Base-by-base conservation (phyloP, 2,329 filamentous ascomycete genomes). In the Nemania bipapillata region DNA sequence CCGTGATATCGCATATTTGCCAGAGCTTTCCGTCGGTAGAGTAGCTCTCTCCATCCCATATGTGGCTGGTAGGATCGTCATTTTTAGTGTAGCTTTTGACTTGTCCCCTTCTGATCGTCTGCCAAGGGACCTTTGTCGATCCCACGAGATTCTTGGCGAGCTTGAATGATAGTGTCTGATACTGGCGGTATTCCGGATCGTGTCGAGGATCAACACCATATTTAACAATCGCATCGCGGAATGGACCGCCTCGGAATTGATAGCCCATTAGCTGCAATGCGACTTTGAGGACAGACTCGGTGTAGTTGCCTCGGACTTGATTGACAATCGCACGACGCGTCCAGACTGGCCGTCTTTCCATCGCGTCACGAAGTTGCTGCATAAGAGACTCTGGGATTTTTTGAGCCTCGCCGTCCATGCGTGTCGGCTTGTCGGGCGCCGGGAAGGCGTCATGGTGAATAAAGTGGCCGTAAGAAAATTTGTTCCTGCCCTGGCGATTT, bases 1-100 rank as follows among this genome's bases (percentile, higher is more conserved):
- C 95, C 0, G 89, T 91, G 63, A 98, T 91, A 79, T 99, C 96
- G 81, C 94, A 97, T 28, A 96, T 87, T 83, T 98, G 96, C 91
- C 94, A 99, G 57, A 96, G 90, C 75, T 96, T 96, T 45, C 94
- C 94, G 75, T 97, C 94, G 1, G 88, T 87, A 17, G 89, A 88
- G 63, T 95, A 88, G 1, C 86, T 86, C 67, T 89, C 84, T 54
- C 95, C 95, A 69, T 96, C 93, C 79, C 97, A 98, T 1, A 95
- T 83, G 79, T 98, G 94, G 61, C 85, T 90, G 32, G 82, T 78
- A 22, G 79, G 80, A 37, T 81, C 78, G 26, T 81, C 80, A 52
- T 81, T 81, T 9, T 71, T 72, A 1, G 79, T 72, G 37, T 80
- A 78, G 65, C 78, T 80, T 22, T 80, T 82, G 6, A 81, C 76